Base-by-base conservation (phyloP, 1,284 basidiomycete species). In the Irpex lacteus region DNA sequence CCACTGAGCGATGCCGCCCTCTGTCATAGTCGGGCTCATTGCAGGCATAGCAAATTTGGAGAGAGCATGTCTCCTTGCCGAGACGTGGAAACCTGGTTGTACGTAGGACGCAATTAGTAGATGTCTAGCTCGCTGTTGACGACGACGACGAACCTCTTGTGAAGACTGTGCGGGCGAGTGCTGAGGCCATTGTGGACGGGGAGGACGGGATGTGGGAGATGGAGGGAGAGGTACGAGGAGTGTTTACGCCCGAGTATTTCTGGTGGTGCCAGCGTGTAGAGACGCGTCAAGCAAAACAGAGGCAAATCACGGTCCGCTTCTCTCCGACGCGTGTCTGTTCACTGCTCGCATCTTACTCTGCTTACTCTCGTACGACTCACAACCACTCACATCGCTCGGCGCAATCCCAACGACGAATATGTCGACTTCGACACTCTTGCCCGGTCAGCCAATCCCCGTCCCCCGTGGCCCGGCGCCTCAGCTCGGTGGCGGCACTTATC, bases 11-110 rank as follows among this genome's bases (percentile, higher is more conserved):
- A 99, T 98, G 70, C 97, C 98, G 70, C 98, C 98, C 82, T 98
- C 97, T 9, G 95, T 96, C 97, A 99, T 99, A 67, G 97, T 99
- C 59, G 97, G 97, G 70, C 95, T 98, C 98, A 99, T 99, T 72
- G 96, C 97, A 65, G 97, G 97, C 96, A 99, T 98, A 70, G 90
- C 84, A 82, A 99, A 98, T 78, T 91, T 94, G 70, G 89, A 83
- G 69, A 98, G 87, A 57, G 91, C 96, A 79, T 86, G 81, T 70
- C 89, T 81, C 67, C 88, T 85, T 65, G 90, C 85, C 59, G 96
- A 95, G 70, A 86, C 83, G 81, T 95, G 94, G 65, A 98, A 80
- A 72, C 89, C 95, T 97, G 74, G 58, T 18, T 4, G 4, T 2
- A 44, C 40, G 40, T 44, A 56, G 60, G 58, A 58, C 65, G 52